Conservation (phyloP, 306 rosid species). For the Datisca glomerata region DNA sequence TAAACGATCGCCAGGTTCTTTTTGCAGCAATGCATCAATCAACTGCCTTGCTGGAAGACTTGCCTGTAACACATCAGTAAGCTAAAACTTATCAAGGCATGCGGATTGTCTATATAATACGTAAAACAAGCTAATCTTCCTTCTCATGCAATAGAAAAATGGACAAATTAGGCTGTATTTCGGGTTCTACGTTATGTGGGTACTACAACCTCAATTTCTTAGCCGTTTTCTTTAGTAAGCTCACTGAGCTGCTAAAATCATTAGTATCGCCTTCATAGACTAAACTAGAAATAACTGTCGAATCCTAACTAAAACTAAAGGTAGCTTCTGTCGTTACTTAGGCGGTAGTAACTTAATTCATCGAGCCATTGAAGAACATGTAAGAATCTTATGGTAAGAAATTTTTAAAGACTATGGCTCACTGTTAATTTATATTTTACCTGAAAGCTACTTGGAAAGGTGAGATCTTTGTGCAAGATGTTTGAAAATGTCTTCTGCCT, state of each 20-base stretch:
- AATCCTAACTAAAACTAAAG: no score
- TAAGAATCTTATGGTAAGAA: not conserved
- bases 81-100: not conserved
- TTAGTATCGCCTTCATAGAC: not conserved
- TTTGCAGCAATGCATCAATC: conserved; percentile 81
- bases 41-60: conserved; percentile 84
- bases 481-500: conserved; percentile 88
- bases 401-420: not conserved
- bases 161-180: no score
- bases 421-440: conserved; percentile 19
- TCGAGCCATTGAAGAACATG: not conserved
- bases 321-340: not conserved
- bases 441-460: conserved; percentile 92
- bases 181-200: no score
- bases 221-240: not conserved
- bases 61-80: conserved; percentile 42
- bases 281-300: not conserved
- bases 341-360: not conserved
- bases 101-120: not conserved
- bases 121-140: not conserved
- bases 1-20: conserved; percentile 67
- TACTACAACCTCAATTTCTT: no score
- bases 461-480: conserved; percentile 88
- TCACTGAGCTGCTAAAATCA: not conserved
- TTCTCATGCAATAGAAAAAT: not conserved